Conservation (phyloP, 169 alveolate species). For the Plasmodium berghei region DNA sequence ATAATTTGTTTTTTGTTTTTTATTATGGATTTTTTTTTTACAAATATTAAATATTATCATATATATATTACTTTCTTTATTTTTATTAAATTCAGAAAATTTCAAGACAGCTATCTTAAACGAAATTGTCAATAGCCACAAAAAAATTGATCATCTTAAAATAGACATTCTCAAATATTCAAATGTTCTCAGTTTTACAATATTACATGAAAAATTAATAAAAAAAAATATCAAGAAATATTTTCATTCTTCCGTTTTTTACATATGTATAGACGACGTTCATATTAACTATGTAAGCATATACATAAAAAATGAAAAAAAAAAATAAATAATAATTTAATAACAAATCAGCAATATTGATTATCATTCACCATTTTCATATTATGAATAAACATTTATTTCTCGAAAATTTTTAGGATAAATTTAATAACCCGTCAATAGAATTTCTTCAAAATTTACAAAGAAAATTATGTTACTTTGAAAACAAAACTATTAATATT, state of each 20-base stretch:
- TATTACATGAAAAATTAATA: slow-evolving; percentile 41
- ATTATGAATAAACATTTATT: neutral
- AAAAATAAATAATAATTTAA: neutral
- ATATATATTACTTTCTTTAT: neutral
- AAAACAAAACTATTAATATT: slow-evolving; percentile 41
- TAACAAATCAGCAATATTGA: neutral
- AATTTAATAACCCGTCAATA: slow-evolving; percentile 32
- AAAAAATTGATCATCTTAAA: slow-evolving; percentile 32
- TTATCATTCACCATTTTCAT: neutral
- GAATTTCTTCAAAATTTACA: slow-evolving; percentile 70
- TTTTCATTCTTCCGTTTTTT: slow-evolving; percentile 39
- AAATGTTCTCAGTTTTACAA: slow-evolving; percentile 52
- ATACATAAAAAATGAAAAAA: neutral
- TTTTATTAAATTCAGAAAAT: slow-evolving; percentile 36
- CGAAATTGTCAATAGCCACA: slow-evolving; percentile 30
- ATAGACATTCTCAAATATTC: slow-evolving; percentile 32
- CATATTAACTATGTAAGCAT: slow-evolving; percentile 57
- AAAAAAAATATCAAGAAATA: slow-evolving; percentile 59
- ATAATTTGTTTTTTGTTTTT: neutral
- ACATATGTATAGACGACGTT: slow-evolving; percentile 67
- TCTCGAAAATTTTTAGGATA: slow-evolving; percentile 11
- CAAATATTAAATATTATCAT: neutral
- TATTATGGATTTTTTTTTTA: neutral
- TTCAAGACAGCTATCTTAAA: slow-evolving; percentile 61
- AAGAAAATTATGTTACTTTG: slow-evolving; percentile 67